phyloP scores from a whole-genome alignment of 1,284 basidiomycete genomes.

The Ustilago tritici region DNA sequence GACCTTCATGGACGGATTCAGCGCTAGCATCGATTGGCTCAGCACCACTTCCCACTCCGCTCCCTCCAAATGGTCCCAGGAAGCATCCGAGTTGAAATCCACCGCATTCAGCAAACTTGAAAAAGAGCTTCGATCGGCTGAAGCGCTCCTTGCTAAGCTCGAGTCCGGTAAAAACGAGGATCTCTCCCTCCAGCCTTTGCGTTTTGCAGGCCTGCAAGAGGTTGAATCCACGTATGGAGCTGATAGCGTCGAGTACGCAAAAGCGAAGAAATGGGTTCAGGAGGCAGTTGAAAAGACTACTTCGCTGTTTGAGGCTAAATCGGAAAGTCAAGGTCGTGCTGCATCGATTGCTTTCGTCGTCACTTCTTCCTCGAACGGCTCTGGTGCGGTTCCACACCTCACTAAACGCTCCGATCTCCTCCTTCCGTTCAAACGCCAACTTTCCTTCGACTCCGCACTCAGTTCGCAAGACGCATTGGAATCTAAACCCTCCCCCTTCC shows the following conservation, averaged over 20 bases:
- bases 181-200: conserved; percentile 47
- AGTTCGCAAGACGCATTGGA: background rate
- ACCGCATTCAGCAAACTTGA: conserved; percentile 39
- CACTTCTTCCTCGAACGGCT: conserved; percentile 16
- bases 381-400: conserved; percentile 3
- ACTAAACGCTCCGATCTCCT: conserved; percentile 32
- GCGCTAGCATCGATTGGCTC: conserved; percentile 43
- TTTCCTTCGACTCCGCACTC: conserved; percentile 10
- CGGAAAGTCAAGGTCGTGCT: conserved; percentile 30
- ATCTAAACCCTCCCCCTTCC: background rate
- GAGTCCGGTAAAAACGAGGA: conserved; percentile 8
- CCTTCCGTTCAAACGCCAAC: conserved; percentile 31
- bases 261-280: conserved; percentile 33
- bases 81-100: conserved; percentile 38
- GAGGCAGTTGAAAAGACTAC: conserved; percentile 31
- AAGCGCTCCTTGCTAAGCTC: conserved; percentile 33
- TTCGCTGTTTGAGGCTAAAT: conserved; percentile 26
- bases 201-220: conserved; percentile 47
- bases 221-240: conserved; percentile 43
- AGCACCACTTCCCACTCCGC: conserved; percentile 13
- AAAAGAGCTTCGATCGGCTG: conserved; percentile 36
- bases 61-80: conserved; percentile 26
- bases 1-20: conserved; percentile 38
- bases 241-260: conserved; percentile 30
- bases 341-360: conserved; percentile 48